phyloP scores from a whole-genome alignment of 371 early-diverging fungal species.

The Rhizopus stolonifer region DNA sequence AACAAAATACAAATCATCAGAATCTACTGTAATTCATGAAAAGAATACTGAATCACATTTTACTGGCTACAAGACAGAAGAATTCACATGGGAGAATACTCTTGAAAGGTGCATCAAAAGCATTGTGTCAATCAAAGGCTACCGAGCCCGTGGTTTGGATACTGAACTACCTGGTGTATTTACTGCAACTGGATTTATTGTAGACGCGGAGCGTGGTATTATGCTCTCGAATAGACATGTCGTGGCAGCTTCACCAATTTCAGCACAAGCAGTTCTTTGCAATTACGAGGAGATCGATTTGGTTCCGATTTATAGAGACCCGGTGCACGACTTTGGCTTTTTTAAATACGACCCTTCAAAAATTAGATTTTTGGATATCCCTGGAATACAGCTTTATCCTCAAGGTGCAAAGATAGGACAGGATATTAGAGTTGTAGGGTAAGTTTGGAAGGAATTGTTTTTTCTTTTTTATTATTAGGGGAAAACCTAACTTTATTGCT shows the following conservation, averaged over 20 bases:
- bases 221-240: constrained; percentile 93
- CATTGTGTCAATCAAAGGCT: constrained; percentile 84
- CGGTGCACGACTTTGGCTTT: constrained; percentile 93
- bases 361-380: constrained; percentile 69
- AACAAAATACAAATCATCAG: background rate
- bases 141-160: constrained; percentile 83
- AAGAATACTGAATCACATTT: background rate
- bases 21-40: background rate
- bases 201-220: constrained; percentile 79
- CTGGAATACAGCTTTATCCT: constrained; percentile 71
- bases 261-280: constrained; percentile 76
- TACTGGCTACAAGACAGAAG: background rate
- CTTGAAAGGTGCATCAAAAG: constrained; percentile 73
- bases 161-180: constrained; percentile 81
- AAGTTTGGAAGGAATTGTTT: background rate
- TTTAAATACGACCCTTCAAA: constrained; percentile 78
- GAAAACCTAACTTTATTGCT: too few relatives aligned
- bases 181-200: constrained; percentile 90
- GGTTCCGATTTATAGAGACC: constrained; percentile 77
- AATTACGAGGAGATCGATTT: constrained; percentile 91
- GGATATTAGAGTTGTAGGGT: constrained; percentile 82
- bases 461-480: background rate
- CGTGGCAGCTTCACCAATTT: constrained; percentile 80
- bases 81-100: constrained; percentile 67
- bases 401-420: constrained; percentile 76